Evolutionary conservation across 2,329 filamentous ascomycete genomes (phyloP).

Genomic region (Aureobasidium leucospermi): DNA sequence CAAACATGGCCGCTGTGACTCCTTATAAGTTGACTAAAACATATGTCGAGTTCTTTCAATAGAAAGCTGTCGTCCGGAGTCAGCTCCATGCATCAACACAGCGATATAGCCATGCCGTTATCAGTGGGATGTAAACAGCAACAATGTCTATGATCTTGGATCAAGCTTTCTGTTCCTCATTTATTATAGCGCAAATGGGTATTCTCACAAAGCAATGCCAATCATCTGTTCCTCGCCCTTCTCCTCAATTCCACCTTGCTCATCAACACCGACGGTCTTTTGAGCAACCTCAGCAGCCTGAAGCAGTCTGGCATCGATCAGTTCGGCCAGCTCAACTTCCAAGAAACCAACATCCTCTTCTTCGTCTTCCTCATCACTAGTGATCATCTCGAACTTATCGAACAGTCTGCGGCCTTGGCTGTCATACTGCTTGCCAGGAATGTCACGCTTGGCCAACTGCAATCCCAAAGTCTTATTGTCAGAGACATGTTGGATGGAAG

Average conservation of each 20-base stretch:
- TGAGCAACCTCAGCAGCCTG: neutral
- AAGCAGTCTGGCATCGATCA: slow-evolving; percentile 59
- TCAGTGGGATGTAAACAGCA: too few relatives aligned
- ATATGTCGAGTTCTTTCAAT: too few relatives aligned
- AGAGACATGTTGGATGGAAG: slow-evolving; percentile 50
- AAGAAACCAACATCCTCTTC: slow-evolving; percentile 51
- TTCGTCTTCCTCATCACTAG: slow-evolving; percentile 42
- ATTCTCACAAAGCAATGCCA: neutral
- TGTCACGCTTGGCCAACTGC: slow-evolving; percentile 62
- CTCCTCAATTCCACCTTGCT: neutral
- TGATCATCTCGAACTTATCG: slow-evolving; percentile 67
- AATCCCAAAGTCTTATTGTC: slow-evolving; percentile 47
- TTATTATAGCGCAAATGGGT: too few relatives aligned
- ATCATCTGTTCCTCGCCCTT: neutral
- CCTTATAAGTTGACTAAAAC: too few relatives aligned
- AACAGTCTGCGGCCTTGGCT: slow-evolving; percentile 67
- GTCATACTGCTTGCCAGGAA: slow-evolving; percentile 54
- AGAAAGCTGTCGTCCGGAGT: too few relatives aligned
- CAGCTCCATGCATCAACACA: too few relatives aligned
- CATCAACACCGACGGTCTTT: neutral
- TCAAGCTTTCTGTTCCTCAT: too few relatives aligned
- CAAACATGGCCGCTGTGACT: too few relatives aligned
- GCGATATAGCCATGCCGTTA: too few relatives aligned
- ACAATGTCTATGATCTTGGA: too few relatives aligned
- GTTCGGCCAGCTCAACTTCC: slow-evolving; percentile 52